Evolutionary conservation across 768 basidiomycete genomes (phyloP).

Genomic region (Podaxis sp.): DNA sequence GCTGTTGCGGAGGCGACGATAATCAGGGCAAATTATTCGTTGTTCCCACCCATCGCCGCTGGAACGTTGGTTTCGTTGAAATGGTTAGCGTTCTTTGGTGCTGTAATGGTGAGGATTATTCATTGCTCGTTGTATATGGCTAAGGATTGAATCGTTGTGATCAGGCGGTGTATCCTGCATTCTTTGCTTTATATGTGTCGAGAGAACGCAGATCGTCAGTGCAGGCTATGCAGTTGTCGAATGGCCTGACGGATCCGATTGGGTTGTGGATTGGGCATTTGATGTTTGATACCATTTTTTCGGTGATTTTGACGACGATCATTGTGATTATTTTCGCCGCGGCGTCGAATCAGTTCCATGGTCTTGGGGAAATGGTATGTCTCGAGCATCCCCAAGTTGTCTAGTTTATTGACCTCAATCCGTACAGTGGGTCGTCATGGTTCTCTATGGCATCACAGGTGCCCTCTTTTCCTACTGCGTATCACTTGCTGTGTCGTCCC

Average conservation of each 20-base stretch:
- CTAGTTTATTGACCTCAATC: neutral
- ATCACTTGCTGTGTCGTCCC: conserved; percentile 59
- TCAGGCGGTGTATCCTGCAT: conserved; percentile 78
- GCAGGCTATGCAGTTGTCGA: conserved; percentile 81
- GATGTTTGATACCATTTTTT: conserved; percentile 66
- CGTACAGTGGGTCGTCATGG: conserved; percentile 65
- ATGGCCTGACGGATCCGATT: conserved; percentile 67
- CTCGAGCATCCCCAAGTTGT: neutral
- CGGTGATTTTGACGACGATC: conserved; percentile 59
- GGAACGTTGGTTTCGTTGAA: conserved; percentile 63
- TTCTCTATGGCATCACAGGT: conserved; percentile 68
- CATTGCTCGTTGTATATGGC: neutral
- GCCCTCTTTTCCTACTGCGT: conserved; percentile 70
- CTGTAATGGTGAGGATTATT: conserved; percentile 55
- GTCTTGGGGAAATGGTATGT: conserved; percentile 62
- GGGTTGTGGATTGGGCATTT: conserved; percentile 82
- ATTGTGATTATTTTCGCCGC: conserved; percentile 62
- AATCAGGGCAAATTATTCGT: conserved; percentile 56
- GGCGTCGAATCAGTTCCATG: conserved; percentile 63
- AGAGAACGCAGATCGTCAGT: conserved; percentile 70
- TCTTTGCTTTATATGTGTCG: conserved; percentile 77
- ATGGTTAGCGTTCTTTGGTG: conserved; percentile 77
- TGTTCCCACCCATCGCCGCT: conserved; percentile 55
- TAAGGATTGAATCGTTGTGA: neutral
- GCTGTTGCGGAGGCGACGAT: conserved; percentile 37